Base-by-base conservation (phyloP, 352 stramenopile species). In the Pythium apleroticum region DNA sequence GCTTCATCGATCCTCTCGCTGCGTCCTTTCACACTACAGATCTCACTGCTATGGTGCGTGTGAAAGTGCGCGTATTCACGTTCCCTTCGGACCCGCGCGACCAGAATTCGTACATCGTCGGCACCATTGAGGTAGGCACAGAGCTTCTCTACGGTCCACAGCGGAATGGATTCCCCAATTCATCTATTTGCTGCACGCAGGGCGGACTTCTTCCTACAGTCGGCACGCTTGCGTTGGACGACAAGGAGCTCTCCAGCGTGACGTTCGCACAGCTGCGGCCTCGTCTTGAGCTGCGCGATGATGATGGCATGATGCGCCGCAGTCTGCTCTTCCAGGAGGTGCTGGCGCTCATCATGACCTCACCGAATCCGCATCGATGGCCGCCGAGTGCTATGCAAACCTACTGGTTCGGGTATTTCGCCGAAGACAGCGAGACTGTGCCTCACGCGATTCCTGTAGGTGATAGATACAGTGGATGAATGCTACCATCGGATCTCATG, bases 41-140 rank as follows among this genome's bases (percentile, higher is more conserved):
- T 4, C 2, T 25, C 19, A 4, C 2, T 19, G 24, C 56, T 8
- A 79, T 86, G 65, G 70, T 81, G 41, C 71, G 66, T n/a, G 68
- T 93, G 28, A 93, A 93, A 64, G 69, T 93, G 19, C 79, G 80
- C 48, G 84, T 91, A 60, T 90, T 93, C 72, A 89, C 81, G 39
- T 90, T 91, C 69, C 72, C 77, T 7, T 89, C 84, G 2, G 76
- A 86, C 56, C 80, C 80, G 20, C 76, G 68, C 54, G 70, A 76
- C 66, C 81, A 93, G 65, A 90, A 93, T 59, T 91, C 84, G 27
- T 93, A 88, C 46, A 62, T 93, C 25, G 81, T 93, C 22, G 84
- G 84, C 46, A 91, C 81, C 0, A 72, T 77, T 39, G 75, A 90
- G 71, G 82, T 90, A 24, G 24, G 65, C n/a, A n/a, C n/a, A n/a